Evolutionary conservation across 2,329 filamentous ascomycete species (phyloP).

Genomic region (Curvularia sp.): DNA sequence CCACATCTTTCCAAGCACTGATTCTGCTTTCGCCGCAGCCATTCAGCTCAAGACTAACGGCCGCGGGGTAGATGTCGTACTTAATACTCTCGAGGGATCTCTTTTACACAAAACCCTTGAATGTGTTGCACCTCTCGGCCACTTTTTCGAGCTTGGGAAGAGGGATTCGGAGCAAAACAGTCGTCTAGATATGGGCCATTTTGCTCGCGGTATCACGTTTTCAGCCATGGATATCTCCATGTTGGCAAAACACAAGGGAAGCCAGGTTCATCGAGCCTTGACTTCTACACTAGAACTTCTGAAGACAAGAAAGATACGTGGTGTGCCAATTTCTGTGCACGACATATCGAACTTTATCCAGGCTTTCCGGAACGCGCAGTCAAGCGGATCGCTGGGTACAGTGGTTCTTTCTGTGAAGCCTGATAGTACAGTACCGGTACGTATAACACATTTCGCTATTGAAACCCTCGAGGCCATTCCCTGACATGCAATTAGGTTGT

Average conservation of each 20-base stretch:
- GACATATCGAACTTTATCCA: background rate
- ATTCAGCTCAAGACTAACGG: slow-evolving; percentile 37
- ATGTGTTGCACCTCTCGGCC: slow-evolving; percentile 50
- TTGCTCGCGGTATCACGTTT: slow-evolving; percentile 2
- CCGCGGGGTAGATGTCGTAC: slow-evolving; percentile 46
- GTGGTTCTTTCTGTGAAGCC: slow-evolving; percentile 1
- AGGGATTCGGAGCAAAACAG: slow-evolving; percentile 24
- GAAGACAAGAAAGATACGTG: background rate
- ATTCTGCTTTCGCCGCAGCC: slow-evolving; percentile 31
- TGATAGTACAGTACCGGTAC: background rate
- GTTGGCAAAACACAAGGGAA: background rate
- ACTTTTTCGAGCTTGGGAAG: slow-evolving; percentile 32
- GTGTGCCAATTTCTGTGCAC: slow-evolving; percentile 1
- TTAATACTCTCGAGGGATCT: slow-evolving; percentile 42
- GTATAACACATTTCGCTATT: background rate
- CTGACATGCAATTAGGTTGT: slow-evolving; percentile 38
- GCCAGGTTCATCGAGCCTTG: background rate
- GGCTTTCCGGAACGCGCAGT: slow-evolving; percentile 1
- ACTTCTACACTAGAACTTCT: background rate
- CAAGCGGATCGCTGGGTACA: background rate
- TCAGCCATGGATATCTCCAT: background rate
- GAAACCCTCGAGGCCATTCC: background rate
- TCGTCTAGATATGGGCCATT: slow-evolving; percentile 10
- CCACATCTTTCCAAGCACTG: slow-evolving; percentile 44
- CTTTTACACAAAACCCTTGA: slow-evolving; percentile 51